These are phyloP conservation scores for Giardia muris DNA, from an alignment of 208 protist species.

Conservation along the genomic window DNA sequence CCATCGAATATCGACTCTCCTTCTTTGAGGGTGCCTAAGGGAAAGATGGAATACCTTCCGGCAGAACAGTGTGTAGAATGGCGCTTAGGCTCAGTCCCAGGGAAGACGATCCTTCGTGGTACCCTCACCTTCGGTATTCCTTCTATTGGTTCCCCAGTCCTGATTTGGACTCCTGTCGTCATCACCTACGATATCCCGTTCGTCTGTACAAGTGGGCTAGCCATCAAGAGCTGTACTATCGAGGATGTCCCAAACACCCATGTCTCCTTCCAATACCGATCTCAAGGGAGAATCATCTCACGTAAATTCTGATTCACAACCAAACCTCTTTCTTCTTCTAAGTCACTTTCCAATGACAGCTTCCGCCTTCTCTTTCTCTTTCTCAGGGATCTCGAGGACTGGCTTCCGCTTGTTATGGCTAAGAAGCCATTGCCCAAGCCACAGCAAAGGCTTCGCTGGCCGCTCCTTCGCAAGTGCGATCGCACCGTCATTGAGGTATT, in stretches of 20 bases:
- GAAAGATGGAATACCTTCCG: not conserved
- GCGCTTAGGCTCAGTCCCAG: not conserved
- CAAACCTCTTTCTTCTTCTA: too few species aligned
- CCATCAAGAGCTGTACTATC: not conserved
- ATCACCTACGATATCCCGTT: not conserved
- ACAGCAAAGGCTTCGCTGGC: slow-evolving; percentile 11
- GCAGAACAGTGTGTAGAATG: not conserved
- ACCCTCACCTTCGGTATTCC: not conserved
- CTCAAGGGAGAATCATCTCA: too few species aligned
- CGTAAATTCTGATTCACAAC: too few species aligned
- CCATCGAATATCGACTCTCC: not conserved
- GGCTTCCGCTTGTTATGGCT: slow-evolving; percentile 25
- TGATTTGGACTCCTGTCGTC: not conserved
- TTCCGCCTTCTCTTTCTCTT: not conserved
- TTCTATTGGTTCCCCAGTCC: not conserved
- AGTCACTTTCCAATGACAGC: too few species aligned
- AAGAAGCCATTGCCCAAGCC: slow-evolving; percentile 20
- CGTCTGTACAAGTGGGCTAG: not conserved
- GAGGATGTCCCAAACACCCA: too few species aligned
- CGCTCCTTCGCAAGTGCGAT: slow-evolving; percentile 10
- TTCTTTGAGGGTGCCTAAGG: not conserved
- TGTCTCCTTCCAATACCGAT: too few species aligned
- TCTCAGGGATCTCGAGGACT: not conserved
- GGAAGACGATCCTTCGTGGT: not conserved
- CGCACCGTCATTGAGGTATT: slow-evolving; percentile 22